phyloP scores from a whole-genome alignment of 768 basidiomycete genomes.

The Omphalotus guepiniiformis region DNA sequence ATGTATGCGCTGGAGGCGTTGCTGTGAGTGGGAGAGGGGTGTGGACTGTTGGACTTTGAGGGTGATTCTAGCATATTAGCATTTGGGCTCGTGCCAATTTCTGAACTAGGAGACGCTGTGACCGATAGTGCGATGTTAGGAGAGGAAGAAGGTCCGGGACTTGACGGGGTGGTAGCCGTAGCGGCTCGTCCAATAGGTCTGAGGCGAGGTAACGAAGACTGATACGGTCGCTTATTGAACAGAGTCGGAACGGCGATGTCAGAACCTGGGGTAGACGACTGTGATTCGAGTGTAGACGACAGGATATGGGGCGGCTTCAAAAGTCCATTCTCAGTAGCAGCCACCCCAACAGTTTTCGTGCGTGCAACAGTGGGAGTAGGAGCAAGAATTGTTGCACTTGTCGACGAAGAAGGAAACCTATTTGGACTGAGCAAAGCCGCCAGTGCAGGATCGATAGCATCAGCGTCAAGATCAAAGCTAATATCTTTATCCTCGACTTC shows the following conservation, averaged over 20 bases:
- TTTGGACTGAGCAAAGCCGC: constrained; percentile 4
- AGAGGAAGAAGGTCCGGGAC: no score
- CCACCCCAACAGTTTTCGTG: background rate
- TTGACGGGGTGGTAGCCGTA: no score
- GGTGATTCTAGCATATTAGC: no score
- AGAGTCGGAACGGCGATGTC: no score
- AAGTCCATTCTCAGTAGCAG: background rate
- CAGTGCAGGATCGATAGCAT: background rate
- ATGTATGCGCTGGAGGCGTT: no score
- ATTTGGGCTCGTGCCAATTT: no score
- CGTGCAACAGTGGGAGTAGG: background rate
- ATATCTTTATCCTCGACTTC: background rate
- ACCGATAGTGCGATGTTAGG: no score
- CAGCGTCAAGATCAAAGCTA: background rate
- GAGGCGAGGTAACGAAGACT: background rate
- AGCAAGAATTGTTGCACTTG: background rate
- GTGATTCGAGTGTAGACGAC: background rate
- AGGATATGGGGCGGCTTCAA: background rate
- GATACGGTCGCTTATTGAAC: background rate
- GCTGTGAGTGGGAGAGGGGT: no score
- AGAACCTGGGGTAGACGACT: background rate
- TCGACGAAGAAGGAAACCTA: background rate
- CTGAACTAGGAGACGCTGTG: no score
- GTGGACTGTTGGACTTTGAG: no score
- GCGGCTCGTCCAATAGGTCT: background rate